A percentile compares a stretch with the other conserved stretches of the same genome.
phyloP scores from a whole-genome alignment of 495 filamentous ascomycete genomes.

The Jackrogersella minutella region DNA sequence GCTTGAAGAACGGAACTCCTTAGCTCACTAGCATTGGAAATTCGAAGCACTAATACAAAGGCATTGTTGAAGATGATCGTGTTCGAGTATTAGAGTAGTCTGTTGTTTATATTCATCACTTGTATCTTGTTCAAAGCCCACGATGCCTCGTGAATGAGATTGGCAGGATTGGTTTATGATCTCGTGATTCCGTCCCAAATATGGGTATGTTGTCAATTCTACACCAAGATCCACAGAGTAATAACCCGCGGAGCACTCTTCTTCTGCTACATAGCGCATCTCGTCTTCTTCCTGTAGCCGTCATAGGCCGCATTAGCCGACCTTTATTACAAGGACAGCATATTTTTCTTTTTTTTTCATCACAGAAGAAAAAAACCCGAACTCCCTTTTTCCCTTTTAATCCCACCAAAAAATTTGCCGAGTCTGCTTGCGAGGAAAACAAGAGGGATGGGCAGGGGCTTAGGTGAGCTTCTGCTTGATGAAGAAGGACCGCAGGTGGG shows the following conservation, averaged over 20 bases:
- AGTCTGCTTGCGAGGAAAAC: not conserved
- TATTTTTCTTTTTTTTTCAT: too few species aligned
- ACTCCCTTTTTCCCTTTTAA: not conserved
- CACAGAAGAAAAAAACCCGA: not conserved
- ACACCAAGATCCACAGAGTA: too few species aligned
- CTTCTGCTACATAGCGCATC: not conserved
- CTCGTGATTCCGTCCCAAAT: too few species aligned
- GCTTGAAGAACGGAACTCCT: not conserved
- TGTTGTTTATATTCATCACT: too few species aligned
- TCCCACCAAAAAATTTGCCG: not conserved
- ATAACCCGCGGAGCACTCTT: too few species aligned
- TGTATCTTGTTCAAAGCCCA: too few species aligned
- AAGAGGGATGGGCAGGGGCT: not conserved
- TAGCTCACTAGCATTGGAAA: not conserved
- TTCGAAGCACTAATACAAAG: not conserved
- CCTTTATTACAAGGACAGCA: too few species aligned
- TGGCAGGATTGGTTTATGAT: not conserved
- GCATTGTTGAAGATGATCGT: slow-evolving; percentile 1
- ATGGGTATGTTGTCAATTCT: too few species aligned
- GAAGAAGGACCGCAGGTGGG: slow-evolving; percentile 94
- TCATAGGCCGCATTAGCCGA: too few species aligned
- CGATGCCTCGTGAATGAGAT: not conserved
- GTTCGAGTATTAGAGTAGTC: too few species aligned
- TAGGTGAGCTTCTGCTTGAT: slow-evolving; percentile 99
- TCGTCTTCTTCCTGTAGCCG: too few species aligned